These are phyloP conservation scores for Amphicarpaea edgeworthii DNA, from an alignment of 306 rosid genomes.

Conservation along the genomic window DNA sequence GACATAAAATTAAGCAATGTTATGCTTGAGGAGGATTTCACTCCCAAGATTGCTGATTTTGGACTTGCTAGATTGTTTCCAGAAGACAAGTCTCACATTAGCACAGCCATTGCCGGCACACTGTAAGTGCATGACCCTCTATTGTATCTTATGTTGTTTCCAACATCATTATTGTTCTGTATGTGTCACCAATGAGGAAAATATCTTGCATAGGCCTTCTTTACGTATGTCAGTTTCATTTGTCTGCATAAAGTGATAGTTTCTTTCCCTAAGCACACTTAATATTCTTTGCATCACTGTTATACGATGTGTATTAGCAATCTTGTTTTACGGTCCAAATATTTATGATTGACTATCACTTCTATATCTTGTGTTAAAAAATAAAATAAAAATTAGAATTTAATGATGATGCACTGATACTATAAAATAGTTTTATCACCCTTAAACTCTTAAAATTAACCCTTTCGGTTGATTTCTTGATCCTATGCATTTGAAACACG, in stretches of 20 bases:
- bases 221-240: no score
- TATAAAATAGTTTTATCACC: no score
- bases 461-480: conserved; percentile 8
- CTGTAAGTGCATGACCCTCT: conserved; percentile 43
- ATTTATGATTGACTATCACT: not conserved
- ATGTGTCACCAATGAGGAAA: not conserved
- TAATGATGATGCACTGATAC: no score
- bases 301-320: not conserved
- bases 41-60: conserved; percentile 74
- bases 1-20: conserved; percentile 72
- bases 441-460: no score
- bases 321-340: not conserved
- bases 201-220: not conserved
- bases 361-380: not conserved
- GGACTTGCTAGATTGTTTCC: conserved; percentile 80
- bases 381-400: not conserved
- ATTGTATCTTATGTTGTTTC: conserved; percentile 7
- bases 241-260: not conserved
- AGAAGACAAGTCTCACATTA: conserved; percentile 49
- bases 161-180: no score
- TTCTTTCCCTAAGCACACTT: not conserved
- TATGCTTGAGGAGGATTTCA: conserved; percentile 62
- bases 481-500: not conserved
- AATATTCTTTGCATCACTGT: not conserved
- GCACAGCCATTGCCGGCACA: conserved; percentile 55